A percentile compares a stretch with the other conserved stretches of the same genome.
Conservation (phyloP, 495 filamentous ascomycete genomes). For the Neurospora sp. region DNA sequence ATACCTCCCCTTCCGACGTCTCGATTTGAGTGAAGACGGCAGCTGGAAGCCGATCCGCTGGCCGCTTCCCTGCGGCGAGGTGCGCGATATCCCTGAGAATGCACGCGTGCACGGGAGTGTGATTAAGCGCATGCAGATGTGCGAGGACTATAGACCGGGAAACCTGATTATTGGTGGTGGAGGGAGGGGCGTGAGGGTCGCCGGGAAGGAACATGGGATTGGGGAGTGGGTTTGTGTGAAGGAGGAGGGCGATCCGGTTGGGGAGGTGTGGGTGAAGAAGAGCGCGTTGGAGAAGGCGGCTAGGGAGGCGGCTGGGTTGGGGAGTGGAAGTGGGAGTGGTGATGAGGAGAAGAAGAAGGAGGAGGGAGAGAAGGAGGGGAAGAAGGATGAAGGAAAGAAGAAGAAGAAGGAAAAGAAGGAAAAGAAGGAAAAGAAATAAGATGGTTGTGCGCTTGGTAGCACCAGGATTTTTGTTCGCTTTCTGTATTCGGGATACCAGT, state of each 20-base stretch:
- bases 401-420: too few species aligned
- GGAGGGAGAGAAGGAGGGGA: background rate
- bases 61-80: slow-evolving; percentile 72
- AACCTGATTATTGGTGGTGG: slow-evolving; percentile 77
- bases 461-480: too few species aligned
- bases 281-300: slow-evolving; percentile 7
- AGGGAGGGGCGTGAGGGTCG: slow-evolving; percentile 51
- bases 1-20: slow-evolving; percentile 72
- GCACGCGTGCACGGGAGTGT: slow-evolving; percentile 66
- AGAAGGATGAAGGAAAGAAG: background rate
- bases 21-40: slow-evolving; percentile 66
- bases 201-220: slow-evolving; percentile 52
- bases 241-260: slow-evolving; percentile 54
- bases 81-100: slow-evolving; percentile 65
- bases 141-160: slow-evolving; percentile 61
- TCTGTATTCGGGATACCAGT: too few species aligned
- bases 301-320: background rate
- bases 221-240: slow-evolving; percentile 63
- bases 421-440: too few species aligned
- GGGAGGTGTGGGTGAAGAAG: slow-evolving; percentile 48
- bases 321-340: background rate
- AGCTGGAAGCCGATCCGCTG: slow-evolving; percentile 74
- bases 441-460: too few species aligned
- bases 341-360: background rate
- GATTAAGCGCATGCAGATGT: slow-evolving; percentile 57